Evolutionary conservation across 2,329 filamentous ascomycete species (phyloP).

Genomic region (Aspergillus fischeri): DNA sequence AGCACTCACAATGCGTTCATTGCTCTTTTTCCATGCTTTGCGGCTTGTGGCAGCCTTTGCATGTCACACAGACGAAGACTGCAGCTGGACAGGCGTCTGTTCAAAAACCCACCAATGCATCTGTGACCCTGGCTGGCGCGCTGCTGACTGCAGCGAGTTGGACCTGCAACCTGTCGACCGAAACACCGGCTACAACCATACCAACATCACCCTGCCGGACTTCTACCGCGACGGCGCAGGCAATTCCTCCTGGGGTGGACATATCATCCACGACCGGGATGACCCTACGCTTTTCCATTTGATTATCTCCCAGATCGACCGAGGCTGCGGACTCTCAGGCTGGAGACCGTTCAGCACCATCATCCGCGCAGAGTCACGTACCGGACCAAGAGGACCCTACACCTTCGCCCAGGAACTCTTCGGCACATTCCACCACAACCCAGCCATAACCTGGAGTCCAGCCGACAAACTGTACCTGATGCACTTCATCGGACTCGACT

Average conservation of each 20-base stretch:
- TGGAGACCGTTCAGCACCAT: conserved; percentile 47
- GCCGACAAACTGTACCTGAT: conserved; percentile 44
- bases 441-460: conserved; percentile 43
- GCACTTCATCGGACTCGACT: conserved; percentile 43
- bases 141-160: conserved; percentile 42
- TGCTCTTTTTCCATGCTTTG: no score
- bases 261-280: conserved; percentile 42
- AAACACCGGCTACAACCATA: conserved; percentile 46
- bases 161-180: conserved; percentile 42
- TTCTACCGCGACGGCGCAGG: conserved; percentile 19
- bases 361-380: conserved; percentile 43
- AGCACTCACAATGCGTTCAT: no score
- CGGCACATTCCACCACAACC: conserved; percentile 46
- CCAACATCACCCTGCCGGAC: conserved; percentile 13
- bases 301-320: conserved; percentile 43
- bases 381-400: conserved; percentile 45
- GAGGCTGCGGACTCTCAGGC: conserved; percentile 45
- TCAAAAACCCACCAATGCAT: conserved; percentile 5
- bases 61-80: conserved; percentile 33
- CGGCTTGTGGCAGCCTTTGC: no score
- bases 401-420: conserved; percentile 39
- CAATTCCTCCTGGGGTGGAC: conserved; percentile 48
- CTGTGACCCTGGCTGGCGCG: conserved; percentile 44
- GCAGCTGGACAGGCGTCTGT: conserved; percentile 40
- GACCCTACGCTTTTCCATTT: conserved; percentile 43